Evolutionary conservation across 805 yeast genomes (phyloP), one percentile per base, ranked within the genome.

Genomic region (Pichia thaimueangensis): DNA sequence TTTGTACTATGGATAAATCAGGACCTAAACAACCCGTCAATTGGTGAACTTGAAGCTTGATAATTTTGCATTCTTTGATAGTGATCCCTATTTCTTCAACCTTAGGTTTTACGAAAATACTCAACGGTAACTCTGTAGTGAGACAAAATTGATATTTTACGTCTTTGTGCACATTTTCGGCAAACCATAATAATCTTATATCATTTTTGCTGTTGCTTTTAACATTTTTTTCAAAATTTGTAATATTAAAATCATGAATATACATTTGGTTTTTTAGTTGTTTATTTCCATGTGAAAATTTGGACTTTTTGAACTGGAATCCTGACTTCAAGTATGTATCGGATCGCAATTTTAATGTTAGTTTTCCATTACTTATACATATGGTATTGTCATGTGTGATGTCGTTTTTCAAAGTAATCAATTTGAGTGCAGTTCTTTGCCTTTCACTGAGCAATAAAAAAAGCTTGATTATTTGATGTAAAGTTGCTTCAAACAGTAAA

Each of bases 291-390:
- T 41, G 39, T 1, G 62, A 57, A 10, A 53, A 45, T 2, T 42
- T 48, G 2, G 68, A 52, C 32, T 43, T 42, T 13, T 43, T 50
- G 2, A 69, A 69, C 9, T 44, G 42, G 6, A 68, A 47, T 0
- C 73, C 73, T 1, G 66, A 54, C 29, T 48, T 46, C 25, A 50
- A 45, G 46, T 65, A 68, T 1, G 57, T 46, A 9, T 55, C 62
- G 9, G 54, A 41, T 9, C 65, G 54, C 12, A 68, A 42, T 8
- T 61, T 59, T 21, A 68, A 29, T 16, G 53, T 49, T 25, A 68
- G 39, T 1, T 32, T 25, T 7, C 64, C 64, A 15, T 51, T 35
- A 5, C 47, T 39, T 6, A 67, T 42, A 6, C 64, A 55, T 30
- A 65, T 33, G 6, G 57, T 50, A 38, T 65, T 62, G 39, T 64